phyloP scores from a whole-genome alignment of 805 yeast species.

The Metschnikowia matae region DNA sequence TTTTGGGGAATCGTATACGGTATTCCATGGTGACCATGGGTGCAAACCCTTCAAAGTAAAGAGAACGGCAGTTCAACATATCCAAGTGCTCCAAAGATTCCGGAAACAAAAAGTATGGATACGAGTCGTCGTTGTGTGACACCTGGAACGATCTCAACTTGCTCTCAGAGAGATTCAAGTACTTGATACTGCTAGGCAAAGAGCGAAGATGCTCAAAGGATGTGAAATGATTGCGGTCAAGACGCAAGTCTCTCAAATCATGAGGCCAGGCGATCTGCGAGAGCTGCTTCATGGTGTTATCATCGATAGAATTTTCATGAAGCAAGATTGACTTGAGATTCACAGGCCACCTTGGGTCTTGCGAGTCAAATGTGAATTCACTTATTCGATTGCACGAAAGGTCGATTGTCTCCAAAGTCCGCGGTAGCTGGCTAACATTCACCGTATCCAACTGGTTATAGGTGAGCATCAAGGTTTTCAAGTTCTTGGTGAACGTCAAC shows the following conservation, averaged over 20 bases:
- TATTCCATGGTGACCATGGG: conserved; percentile 4
- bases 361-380: conserved; percentile 7
- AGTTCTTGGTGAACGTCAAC: conserved; percentile 18
- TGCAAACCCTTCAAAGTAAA: conserved; percentile 7
- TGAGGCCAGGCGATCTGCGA: conserved; percentile 23
- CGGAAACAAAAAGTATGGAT: conserved; percentile 27
- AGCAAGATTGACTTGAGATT: conserved; percentile 23
- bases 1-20: conserved; percentile 22
- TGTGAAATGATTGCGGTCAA: conserved; percentile 23
- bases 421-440: conserved; percentile 25
- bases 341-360: conserved; percentile 23
- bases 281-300: conserved; percentile 17
- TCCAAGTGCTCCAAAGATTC: conserved; percentile 20
- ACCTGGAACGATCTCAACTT: conserved; percentile 16
- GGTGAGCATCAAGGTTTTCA: conserved; percentile 32
- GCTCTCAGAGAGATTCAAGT: conserved; percentile 26
- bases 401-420: conserved; percentile 28
- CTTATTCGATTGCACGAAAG: conserved; percentile 23
- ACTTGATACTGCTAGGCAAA: conserved; percentile 21
- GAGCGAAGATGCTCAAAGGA: conserved; percentile 16
- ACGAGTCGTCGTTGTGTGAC: conserved; percentile 8
- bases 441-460: conserved; percentile 23
- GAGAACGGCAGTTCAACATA: conserved; percentile 17
- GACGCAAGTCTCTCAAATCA: conserved; percentile 18
- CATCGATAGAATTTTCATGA: conserved; percentile 20